Base-by-base conservation (phyloP, 106 monocot species). In the Dactylorhiza incarnata region DNA sequence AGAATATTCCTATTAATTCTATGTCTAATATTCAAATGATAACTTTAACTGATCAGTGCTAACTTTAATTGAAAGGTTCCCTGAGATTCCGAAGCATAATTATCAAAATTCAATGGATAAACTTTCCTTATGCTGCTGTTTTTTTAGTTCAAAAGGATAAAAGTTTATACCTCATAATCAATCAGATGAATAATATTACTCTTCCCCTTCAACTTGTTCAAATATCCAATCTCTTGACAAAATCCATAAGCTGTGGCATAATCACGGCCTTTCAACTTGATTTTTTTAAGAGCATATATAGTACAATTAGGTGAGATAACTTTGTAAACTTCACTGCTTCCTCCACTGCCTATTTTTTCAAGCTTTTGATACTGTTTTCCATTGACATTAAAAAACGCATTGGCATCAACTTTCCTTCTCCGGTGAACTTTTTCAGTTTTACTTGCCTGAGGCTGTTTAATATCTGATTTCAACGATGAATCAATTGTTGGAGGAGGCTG, bases 271-370 rank as follows among this genome's bases (percentile, higher is more conserved):
- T 87, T 94, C 9, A 99, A 89, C 23, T 84, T 94, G 72, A 99
- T 99, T 79, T 86, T 90, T 75, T 99, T 99, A 54, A 99, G 85
- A 48, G 99, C 99, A 81, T 92, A 90, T 74, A 99, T 94, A 17
- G 79, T 88, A 73, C 91, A 88, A 74, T 94, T 91, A 11, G 86
- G 75, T 29, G 99, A 77, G 76, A 99, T 90, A 56, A 99, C 99
- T 83, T 94, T 99, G 75, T 94, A 81, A 75, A 99, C 99, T 85
- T 99, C 99, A 81, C 99, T 99, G 66, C 99, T 99, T 71, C 99
- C 99, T 45, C 99, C 99, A 48, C 91, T 93, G 9, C 99, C 99
- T 80, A 90, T 99, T 83, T 99, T 94, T n/a, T 92, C 92, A 77
- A 99, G 94, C 85, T 92, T 99, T 78, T 94, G 99, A 82, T 99